Conservation (phyloP, 2,329 filamentous ascomycete genomes). For the Monilinia fructigena region DNA sequence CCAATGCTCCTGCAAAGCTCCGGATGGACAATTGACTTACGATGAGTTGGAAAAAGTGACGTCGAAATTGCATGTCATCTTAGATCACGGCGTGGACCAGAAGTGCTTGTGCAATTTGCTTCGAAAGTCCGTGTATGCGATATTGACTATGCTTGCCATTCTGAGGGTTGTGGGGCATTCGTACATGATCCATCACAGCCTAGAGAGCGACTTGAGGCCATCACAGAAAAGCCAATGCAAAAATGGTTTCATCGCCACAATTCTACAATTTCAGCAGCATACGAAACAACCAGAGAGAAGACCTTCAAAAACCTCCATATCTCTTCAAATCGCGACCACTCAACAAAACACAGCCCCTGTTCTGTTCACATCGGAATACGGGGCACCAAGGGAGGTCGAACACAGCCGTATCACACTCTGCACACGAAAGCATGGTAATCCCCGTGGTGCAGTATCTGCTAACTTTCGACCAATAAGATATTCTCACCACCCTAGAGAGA, state of each 20-base stretch:
- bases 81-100: constrained; percentile 12
- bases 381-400: too few relatives aligned
- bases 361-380: too few relatives aligned
- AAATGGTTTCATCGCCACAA: constrained; percentile 7
- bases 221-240: constrained; percentile 14
- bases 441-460: too few relatives aligned
- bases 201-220: constrained; percentile 20
- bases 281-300: not conserved
- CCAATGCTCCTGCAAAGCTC: constrained; percentile 27
- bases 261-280: not conserved
- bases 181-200: constrained; percentile 29
- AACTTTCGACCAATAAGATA: too few relatives aligned
- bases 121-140: constrained; percentile 34
- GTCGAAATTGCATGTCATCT: constrained; percentile 12
- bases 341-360: too few relatives aligned
- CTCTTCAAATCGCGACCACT: constrained; percentile 4
- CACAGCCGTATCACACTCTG: too few relatives aligned
- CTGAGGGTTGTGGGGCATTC: constrained; percentile 36
- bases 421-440: too few relatives aligned
- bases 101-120: constrained; percentile 28
- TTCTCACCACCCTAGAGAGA: too few relatives aligned
- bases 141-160: constrained; percentile 37
- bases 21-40: constrained; percentile 30
- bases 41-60: constrained; percentile 25
- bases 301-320: not conserved